phyloP scores from a whole-genome alignment of 345 rosid species.

The Corchorus olitorius region DNA sequence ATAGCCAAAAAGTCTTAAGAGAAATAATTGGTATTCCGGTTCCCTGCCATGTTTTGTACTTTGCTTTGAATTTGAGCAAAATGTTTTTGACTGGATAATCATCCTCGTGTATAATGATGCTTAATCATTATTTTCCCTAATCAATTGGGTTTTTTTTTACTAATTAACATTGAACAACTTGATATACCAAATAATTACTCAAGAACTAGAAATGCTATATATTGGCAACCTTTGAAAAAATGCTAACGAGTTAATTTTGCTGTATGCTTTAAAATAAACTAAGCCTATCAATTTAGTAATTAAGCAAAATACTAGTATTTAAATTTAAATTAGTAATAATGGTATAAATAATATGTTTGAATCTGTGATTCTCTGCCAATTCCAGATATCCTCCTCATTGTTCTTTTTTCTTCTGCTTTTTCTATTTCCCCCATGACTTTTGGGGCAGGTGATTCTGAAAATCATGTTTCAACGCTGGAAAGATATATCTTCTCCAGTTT shows the following conservation, averaged over 20 bases:
- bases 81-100: neutral
- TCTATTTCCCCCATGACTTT: neutral
- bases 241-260: too few relatives aligned
- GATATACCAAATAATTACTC: too few relatives aligned
- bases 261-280: too few relatives aligned
- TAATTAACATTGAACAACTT: too few relatives aligned
- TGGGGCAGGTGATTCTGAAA: neutral
- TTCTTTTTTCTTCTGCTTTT: neutral
- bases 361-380: constrained; percentile 10
- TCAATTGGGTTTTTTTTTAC: neutral
- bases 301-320: too few relatives aligned
- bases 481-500: neutral
- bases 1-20: too few relatives aligned
- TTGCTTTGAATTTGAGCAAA: constrained; percentile 3
- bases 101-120: neutral
- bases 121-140: neutral
- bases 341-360: neutral
- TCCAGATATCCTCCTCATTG: neutral
- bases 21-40: too few relatives aligned
- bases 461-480: neutral
- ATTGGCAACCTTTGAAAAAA: too few relatives aligned
- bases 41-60: neutral
- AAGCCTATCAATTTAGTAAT: too few relatives aligned
- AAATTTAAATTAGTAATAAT: neutral
- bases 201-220: too few relatives aligned